Base-by-base conservation (phyloP, 2,329 filamentous ascomycete species). In the Xylariaceae sp. region DNA sequence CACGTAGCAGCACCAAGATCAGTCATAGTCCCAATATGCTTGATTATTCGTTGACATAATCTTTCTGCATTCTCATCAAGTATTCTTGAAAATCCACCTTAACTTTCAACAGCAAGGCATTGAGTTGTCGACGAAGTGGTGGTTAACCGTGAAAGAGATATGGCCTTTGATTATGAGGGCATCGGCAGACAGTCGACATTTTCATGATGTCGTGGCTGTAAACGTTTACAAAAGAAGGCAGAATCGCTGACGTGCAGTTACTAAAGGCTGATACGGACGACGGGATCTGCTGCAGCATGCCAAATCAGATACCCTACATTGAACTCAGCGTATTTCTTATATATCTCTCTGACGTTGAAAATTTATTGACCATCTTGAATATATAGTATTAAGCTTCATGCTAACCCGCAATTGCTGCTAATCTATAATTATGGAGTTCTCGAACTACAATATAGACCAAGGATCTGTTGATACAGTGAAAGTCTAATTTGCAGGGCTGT, bases 301-400 rank as follows among this genome's bases (percentile, higher is more conserved):
- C 17, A n/a, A 23, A 12, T 21, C n/a, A 12, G 31, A n/a, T 24
- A 23, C 9, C 45, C 16, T n/a, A n/a, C n/a, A n/a, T n/a, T n/a
- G n/a, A 29, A 26, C 39, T 23, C 37, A 68, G 68, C 67, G 36
- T 69, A 70, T 49, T 57, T 52, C 34, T 59, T 57, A 41, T 70
- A 69, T 44, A 70, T 47, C 40, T 65, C 54, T 23, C 60, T 41
- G 23, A 66, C 65, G 43, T 66, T 65, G 14, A 60, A 64, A 2
- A 66, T 61, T 17, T 69, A 69, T 34, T 66, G 58, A 12, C 64
- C 64, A 44, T 43, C 48, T 16, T 47, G 43, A 16, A 62, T 26
- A 67, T 24, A 50, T 66, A 64, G 33, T 67, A 69, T 33, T 64
- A 71, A 14, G 36, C 66, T 45, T 72, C 67, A 23, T 60, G 56